Evolutionary conservation across 2,329 filamentous ascomycete genomes (phyloP), one percentile per base, ranked within the genome.

Genomic region (Colletotrichum tanaceti): DNA sequence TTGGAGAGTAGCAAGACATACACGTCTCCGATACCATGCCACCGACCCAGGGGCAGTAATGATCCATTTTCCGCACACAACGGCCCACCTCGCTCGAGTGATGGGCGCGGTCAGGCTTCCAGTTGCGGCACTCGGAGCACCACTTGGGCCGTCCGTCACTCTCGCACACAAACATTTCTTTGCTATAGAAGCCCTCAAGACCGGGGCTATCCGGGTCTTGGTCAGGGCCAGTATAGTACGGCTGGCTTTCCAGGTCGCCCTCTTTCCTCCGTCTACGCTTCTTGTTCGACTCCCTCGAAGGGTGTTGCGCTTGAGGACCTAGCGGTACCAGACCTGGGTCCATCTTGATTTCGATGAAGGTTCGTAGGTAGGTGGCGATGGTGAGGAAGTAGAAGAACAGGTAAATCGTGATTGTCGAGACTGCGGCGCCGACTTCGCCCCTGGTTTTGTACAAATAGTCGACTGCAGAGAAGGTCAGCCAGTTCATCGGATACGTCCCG

Each of bases 41-140:
- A 4, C 95, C 95, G n/a, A 97, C 94, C 92, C 91, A 98, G 0
- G 95, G 96, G 75, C 96, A 99, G 74, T 94, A 96, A 76, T 98
- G 95, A 71, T 98, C 95, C 91, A 98, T 96, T 75, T 96, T 96
- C 47, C 87, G 83, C 24, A 97, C 91, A 75, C 95, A 98, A 50
- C 93, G 86, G 58, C 89, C 89, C 14, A 96, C 83, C 76, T 97
- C 93, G 60, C 90, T 90, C 75, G 92, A 97, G 79, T 98, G 95
- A 77, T 97, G 94, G 2, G 91, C 87, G 4, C 95, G 87, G 75
- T 98, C 95, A 0, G 92, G 90, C 78, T 98, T 98, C 89, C 92
- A 97, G 72, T 91, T 93, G 64, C 87, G 87, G 77, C 95, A 99
- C 60, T 88, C 87, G 4, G 90, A 90, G 80, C 95, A 99, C 89